Percentiles rank a stretch among this genome's conserved stretches.
Evolutionary conservation across 768 basidiomycete species (phyloP).

Genomic region (Suillus fuscotomentosus): DNA sequence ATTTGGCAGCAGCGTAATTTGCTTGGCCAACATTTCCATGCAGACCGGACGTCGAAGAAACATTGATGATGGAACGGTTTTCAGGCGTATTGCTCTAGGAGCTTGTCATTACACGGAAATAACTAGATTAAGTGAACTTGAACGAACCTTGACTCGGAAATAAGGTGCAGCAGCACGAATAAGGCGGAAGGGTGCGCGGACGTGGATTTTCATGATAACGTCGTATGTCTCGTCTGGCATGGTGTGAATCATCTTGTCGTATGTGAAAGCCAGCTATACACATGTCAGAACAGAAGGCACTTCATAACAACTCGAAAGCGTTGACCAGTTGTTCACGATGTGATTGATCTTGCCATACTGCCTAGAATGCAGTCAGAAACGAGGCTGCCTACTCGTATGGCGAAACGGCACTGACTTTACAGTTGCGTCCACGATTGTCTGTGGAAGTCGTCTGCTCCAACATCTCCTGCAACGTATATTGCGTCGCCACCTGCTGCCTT

Average conservation of each 20-base stretch:
- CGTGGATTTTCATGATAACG: slow-evolving; percentile 81
- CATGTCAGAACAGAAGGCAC: not conserved
- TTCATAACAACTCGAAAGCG: not conserved
- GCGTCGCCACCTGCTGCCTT: slow-evolving; percentile 70
- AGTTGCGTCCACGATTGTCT: slow-evolving; percentile 73
- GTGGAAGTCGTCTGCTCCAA: slow-evolving; percentile 82
- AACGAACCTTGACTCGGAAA: slow-evolving; percentile 68
- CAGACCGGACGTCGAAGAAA: slow-evolving; percentile 79
- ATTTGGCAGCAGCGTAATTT: slow-evolving; percentile 80
- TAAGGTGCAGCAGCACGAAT: slow-evolving; percentile 83
- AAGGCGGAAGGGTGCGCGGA: slow-evolving; percentile 83
- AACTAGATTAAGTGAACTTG: not conserved
- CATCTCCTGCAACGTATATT: slow-evolving; percentile 75
- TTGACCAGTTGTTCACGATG: slow-evolving; percentile 77
- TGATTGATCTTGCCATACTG: slow-evolving; percentile 87
- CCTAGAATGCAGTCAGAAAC: not conserved
- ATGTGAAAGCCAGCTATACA: slow-evolving; percentile 70
- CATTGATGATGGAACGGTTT: slow-evolving; percentile 77
- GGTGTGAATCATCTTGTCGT: slow-evolving; percentile 86
- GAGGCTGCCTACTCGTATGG: not conserved
- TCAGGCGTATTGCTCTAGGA: slow-evolving; percentile 52
- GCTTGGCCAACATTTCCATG: slow-evolving; percentile 87
- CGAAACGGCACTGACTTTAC: slow-evolving; percentile 55
- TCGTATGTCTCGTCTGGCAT: slow-evolving; percentile 82
- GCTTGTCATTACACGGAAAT: not conserved